Evolutionary conservation across 1,284 basidiomycete species (phyloP).

Genomic region (Entoloma clypeatum): DNA sequence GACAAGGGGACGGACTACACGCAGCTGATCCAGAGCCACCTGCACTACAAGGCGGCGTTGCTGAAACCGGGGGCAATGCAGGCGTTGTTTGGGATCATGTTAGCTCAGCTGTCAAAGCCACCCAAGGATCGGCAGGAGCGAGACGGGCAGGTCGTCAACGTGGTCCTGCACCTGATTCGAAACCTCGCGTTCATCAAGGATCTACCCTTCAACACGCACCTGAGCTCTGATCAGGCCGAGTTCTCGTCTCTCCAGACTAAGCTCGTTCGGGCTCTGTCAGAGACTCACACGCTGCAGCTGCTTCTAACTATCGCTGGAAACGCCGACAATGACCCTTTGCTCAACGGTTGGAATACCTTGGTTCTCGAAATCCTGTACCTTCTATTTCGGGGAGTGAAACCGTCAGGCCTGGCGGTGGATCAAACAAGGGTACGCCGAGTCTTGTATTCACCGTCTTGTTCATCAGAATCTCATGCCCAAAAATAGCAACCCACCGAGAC

Average conservation of each 20-base stretch:
- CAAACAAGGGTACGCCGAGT: constrained; percentile 54
- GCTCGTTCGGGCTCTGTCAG: constrained; percentile 68
- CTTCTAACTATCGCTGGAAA: constrained; percentile 82
- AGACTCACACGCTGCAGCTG: constrained; percentile 74
- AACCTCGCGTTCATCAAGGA: constrained; percentile 91
- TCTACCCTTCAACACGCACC: constrained; percentile 61
- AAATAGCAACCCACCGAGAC: constrained; percentile 62
- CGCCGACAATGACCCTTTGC: constrained; percentile 63
- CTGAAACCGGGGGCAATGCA: constrained; percentile 64
- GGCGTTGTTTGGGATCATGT: constrained; percentile 63
- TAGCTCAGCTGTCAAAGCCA: constrained; percentile 66
- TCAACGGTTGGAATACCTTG: constrained; percentile 82
- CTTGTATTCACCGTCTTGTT: constrained; percentile 6
- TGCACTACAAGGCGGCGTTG: constrained; percentile 82
- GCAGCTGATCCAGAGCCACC: constrained; percentile 72
- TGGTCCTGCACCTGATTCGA: constrained; percentile 86
- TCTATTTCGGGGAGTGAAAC: constrained; percentile 74
- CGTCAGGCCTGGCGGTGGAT: constrained; percentile 59
- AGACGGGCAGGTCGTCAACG: constrained; percentile 82
- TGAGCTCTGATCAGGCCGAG: constrained; percentile 73
- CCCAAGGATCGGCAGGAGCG: constrained; percentile 66
- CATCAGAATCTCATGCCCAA: constrained; percentile 11
- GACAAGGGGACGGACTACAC: constrained; percentile 85
- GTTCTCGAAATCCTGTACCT: constrained; percentile 89
- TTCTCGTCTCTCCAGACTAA: constrained; percentile 74